These are phyloP conservation scores for Phytophthora europaea DNA, from an alignment of 352 stramenopile species.

Conservation along the genomic window DNA sequence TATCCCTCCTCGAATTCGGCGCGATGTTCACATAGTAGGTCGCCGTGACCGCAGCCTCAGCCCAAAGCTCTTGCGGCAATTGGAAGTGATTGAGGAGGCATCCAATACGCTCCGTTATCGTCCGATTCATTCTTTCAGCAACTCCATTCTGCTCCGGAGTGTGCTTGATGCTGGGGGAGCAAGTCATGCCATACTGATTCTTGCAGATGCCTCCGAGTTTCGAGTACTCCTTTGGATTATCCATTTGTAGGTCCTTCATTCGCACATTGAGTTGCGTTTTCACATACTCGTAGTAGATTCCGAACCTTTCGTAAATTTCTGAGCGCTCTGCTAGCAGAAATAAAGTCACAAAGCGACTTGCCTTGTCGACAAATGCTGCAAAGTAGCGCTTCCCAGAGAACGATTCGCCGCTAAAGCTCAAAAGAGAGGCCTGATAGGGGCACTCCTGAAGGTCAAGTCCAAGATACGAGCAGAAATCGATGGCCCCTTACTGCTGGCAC, in stretches of 20 bases:
- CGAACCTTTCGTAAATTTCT: background rate
- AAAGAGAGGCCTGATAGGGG: conserved; percentile 56
- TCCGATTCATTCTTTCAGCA: no score
- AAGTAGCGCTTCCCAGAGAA: background rate
- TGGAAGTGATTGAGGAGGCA: no score
- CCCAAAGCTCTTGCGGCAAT: no score
- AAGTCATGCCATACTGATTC: no score
- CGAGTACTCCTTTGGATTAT: no score
- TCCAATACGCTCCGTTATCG: no score
- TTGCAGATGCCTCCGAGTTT: no score
- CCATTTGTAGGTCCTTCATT: background rate
- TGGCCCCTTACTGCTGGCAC: background rate
- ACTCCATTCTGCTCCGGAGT: no score
- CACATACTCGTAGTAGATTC: background rate
- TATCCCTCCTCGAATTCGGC: no score
- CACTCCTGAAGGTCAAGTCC: conserved; percentile 64
- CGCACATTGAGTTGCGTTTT: background rate
- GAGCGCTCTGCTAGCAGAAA: background rate
- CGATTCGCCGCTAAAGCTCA: conserved; percentile 21
- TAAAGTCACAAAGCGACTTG: background rate
- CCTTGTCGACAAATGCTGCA: background rate
- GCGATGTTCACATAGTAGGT: no score
- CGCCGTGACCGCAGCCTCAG: no score
- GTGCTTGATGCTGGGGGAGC: no score
- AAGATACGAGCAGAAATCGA: conserved; percentile 70